A percentile compares a stretch with the other conserved stretches of the same genome.
phyloP scores from a whole-genome alignment of 2,329 filamentous ascomycete genomes.

The Coniella vitis region DNA sequence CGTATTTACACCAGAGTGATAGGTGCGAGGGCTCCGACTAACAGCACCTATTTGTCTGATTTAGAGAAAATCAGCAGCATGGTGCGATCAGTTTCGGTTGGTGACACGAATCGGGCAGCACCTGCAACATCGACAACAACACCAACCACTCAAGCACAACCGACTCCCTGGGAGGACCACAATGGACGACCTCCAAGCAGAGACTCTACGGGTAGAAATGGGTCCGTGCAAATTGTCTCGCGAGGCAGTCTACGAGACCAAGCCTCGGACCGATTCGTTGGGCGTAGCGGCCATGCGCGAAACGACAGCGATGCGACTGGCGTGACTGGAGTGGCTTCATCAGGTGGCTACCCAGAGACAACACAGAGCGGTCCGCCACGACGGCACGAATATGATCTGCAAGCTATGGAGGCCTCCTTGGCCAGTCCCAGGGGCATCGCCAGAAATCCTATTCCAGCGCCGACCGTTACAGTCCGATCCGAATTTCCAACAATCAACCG shows the following conservation, averaged over 20 bases:
- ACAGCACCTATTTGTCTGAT: conserved; percentile 3
- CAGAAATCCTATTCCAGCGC: conserved; percentile 83
- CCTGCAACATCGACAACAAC: conserved; percentile 43
- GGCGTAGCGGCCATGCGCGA: conserved; percentile 53
- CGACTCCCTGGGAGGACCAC: conserved; percentile 55
- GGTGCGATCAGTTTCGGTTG: conserved; percentile 71
- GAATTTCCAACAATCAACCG: conserved; percentile 92
- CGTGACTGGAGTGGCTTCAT: conserved; percentile 63
- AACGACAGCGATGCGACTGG: conserved; percentile 76
- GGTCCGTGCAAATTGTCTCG: conserved; percentile 22
- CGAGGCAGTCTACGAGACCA: conserved; percentile 40
- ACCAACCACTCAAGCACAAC: conserved; percentile 57
- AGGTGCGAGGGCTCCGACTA: background rate
- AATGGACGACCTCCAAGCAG: conserved; percentile 48
- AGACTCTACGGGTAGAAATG: conserved; percentile 34
- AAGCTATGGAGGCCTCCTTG: conserved; percentile 87
- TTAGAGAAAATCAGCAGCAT: conserved; percentile 92
- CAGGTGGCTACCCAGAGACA: conserved; percentile 72
- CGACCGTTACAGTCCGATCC: conserved; percentile 88
- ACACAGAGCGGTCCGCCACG: conserved; percentile 59
- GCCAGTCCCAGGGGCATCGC: conserved; percentile 64
- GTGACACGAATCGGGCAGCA: conserved; percentile 48
- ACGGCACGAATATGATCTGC: conserved; percentile 89
- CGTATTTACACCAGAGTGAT: conserved; percentile 18
- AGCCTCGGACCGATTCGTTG: conserved; percentile 38